Base-by-base conservation (phyloP, 371 early-diverging fungal species). In the Syncephalis fuscata region DNA sequence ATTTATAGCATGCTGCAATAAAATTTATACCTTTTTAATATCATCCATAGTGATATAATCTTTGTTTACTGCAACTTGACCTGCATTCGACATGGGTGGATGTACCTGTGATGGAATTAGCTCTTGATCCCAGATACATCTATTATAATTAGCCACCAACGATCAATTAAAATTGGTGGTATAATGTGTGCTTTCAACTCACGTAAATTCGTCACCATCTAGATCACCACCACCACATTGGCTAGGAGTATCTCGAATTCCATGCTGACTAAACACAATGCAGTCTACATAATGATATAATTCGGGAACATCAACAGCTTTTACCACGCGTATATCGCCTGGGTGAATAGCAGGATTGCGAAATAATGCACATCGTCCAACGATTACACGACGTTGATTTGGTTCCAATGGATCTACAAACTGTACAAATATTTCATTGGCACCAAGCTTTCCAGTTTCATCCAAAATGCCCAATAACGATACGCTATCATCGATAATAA, bases 211-310 rank as follows among this genome's bases (percentile, higher is more conserved):
- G 62, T 88, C 88, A 9, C 88, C 88, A 55, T 89, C 92, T 8
- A 92, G 56, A 63, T 92, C 92, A 0, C 82, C 82, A 17, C 89
- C 89, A 38, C 79, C 72, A 48, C 81, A 74, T 80, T 77, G 74
- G 54, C 80, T 82, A 0, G 87, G 80, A 14, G 84, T 57, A 40
- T 80, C 80, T 19, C 86, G 65, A 3, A 54, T 45, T 0, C 92
- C 92, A 46, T 75, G 65, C n/a, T 76, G 64, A 25, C 78, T 65
- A 56, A 92, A 88, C 0, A 85, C 88, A 10, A 92, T 61, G 8
- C 85, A 85, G 55, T 88, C 76, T 1, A 54, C 41, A 16, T 84
- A 56, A 50, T 82, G 73, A 15, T 46, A 55, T 14, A 88, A 53
- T 20, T 70, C 64, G 0, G 66, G 64, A 17, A 62, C 50, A 48